These are phyloP conservation scores for Aspergillus panamensis DNA, from an alignment of 495 filamentous ascomycete genomes.

Conservation along the genomic window DNA sequence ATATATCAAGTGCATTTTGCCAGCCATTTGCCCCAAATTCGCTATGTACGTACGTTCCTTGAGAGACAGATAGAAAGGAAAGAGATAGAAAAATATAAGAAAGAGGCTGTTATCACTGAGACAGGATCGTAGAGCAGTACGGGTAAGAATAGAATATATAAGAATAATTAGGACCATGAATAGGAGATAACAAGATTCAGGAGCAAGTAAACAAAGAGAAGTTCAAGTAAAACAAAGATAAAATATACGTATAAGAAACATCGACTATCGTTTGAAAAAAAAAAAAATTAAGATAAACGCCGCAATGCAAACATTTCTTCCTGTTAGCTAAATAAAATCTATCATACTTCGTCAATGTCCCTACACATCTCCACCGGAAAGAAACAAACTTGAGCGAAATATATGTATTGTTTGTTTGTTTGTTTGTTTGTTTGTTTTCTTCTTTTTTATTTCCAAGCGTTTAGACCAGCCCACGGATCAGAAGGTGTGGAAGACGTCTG, in stretches of 20 bases:
- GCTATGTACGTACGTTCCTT: too few relatives aligned
- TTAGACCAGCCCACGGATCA: conserved; percentile 86
- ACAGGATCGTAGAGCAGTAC: too few relatives aligned
- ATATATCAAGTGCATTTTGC: too few relatives aligned
- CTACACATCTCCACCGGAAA: not conserved
- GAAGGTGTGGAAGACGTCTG: conserved; percentile 29
- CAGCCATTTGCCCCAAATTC: too few relatives aligned
- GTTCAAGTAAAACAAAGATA: not conserved
- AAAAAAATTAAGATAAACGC: conserved; percentile 11
- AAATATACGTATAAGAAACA: not conserved
- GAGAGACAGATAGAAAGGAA: too few relatives aligned
- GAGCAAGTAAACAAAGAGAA: not conserved
- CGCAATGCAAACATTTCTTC: conserved; percentile 18
- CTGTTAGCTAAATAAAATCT: conserved; percentile 15
- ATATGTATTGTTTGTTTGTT: conserved; percentile 1
- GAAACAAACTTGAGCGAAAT: not conserved
- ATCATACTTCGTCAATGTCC: conserved; percentile 16
- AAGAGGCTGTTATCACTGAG: too few relatives aligned
- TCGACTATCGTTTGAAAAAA: not conserved
- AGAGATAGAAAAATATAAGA: too few relatives aligned
- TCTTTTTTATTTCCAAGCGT: conserved; percentile 70
- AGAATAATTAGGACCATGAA: not conserved
- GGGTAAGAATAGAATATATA: not conserved
- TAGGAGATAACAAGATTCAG: not conserved
- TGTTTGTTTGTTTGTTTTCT: too few relatives aligned